Evolutionary conservation across 352 stramenopile species (phyloP), one percentile per base, ranked within the genome.

Genomic region (Plasmopara halstedii): DNA sequence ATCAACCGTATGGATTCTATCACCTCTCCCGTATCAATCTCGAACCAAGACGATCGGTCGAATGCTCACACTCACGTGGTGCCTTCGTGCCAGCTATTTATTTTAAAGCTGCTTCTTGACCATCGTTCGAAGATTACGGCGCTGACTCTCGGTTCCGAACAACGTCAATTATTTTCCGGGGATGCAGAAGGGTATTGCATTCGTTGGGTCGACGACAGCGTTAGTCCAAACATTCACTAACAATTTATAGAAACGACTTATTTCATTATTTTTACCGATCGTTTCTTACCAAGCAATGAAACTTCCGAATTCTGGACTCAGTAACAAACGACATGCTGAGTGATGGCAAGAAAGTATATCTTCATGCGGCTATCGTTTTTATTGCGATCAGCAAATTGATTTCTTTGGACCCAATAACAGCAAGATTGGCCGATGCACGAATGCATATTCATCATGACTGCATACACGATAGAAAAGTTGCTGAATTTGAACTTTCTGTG

Each of bases 181-280:
- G 79, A 90, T 41, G 59, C 51, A 0, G 75, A 87, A 27, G 79
- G 79, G 0, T 67, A 70, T 21, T 88, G 76, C 42, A 87, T 88
- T 39, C 75, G 76, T n/a, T 90, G 79, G 79, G 51, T 86, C 6
- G 79, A 91, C 46, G 79, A 88, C 39, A 91, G 76, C 46, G 62
- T 85, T 37, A 82, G 67, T 29, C 67, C 62, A 23, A 78, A 72
- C 41, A 66, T 76, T 21, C 51, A 81, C 36, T 86, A 80, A 42
- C 14, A 21, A 27, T 6, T 35, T 13, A 7, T 19, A 44, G 27
- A 51, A 57, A 57, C 42, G 31, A 44, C 49, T 18, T 18, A 34
- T 35, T 19, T 29, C 23, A 38, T 42, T 55, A 56, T 56, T 56
- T 61, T 52, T 53, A 27, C 34, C 26, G 34, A 56, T 43, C 14